These are phyloP conservation scores for Abrus pulchellus DNA, from an alignment of 306 rosid species.

Conservation along the genomic window DNA sequence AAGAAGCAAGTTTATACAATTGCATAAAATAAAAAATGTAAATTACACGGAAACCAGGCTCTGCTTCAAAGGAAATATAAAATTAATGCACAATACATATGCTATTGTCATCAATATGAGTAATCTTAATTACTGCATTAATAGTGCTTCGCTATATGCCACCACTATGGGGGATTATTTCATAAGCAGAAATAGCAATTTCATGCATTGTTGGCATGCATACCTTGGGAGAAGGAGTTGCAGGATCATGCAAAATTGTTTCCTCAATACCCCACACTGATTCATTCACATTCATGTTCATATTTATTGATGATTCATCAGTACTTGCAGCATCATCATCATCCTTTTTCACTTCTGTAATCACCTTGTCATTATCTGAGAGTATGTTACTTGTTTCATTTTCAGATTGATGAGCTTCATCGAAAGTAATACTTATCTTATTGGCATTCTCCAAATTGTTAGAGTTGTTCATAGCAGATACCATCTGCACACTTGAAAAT, in stretches of 20 bases:
- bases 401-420: conserved; percentile 53
- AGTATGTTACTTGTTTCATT: conserved; percentile 41
- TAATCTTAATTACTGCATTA: background rate
- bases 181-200: conserved; percentile 23
- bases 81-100: conserved; percentile 10
- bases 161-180: conserved; percentile 21
- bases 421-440: conserved; percentile 41
- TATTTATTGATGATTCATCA: conserved; percentile 47
- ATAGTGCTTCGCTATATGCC: background rate
- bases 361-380: conserved; percentile 9
- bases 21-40: conserved; percentile 25
- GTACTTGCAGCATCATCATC: conserved; percentile 22
- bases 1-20: conserved; percentile 3
- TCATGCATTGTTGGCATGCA: conserved; percentile 10
- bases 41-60: conserved; percentile 13
- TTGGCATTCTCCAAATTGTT: conserved; percentile 43
- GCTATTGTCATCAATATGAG: background rate
- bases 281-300: conserved; percentile 45
- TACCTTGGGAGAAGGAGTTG: conserved; percentile 60
- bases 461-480: conserved; percentile 31
- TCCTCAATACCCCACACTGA: conserved; percentile 44
- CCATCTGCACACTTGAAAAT: conserved; percentile 49
- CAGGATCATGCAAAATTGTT: conserved; percentile 48
- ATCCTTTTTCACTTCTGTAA: conserved; percentile 30
- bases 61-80: background rate